These are phyloP conservation scores for Arbutus unedo DNA, from an alignment of 148 eudicot genomes.

Conservation along the genomic window DNA sequence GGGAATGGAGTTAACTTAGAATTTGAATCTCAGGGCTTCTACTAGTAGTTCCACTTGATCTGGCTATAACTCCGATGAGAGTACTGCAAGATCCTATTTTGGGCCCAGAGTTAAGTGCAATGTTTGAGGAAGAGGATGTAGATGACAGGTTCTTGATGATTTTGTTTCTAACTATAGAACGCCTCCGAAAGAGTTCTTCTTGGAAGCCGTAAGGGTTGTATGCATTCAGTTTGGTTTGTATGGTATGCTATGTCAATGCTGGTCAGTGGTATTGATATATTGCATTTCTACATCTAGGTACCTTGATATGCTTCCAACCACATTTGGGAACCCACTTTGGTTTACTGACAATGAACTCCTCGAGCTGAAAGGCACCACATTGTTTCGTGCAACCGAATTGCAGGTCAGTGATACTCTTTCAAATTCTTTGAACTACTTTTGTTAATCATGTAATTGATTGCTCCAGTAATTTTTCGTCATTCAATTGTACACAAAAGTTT, in stretches of 20 bases:
- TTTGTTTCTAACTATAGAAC: slow-evolving; percentile 72
- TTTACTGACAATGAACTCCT: slow-evolving; percentile 73
- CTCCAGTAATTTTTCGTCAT: neutral
- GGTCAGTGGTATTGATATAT: neutral
- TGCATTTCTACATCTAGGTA: slow-evolving; percentile 38
- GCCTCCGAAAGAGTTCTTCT: slow-evolving; percentile 65
- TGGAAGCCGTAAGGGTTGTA: slow-evolving; percentile 88
- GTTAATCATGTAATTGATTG: neutral
- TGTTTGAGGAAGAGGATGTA: slow-evolving; percentile 85
- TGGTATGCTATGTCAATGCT: neutral
- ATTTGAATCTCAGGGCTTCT: slow-evolving; percentile 46
- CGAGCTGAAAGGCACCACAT: slow-evolving; percentile 79
- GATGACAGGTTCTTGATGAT: slow-evolving; percentile 89
- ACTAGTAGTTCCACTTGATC: slow-evolving; percentile 80
- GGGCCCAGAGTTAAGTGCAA: slow-evolving; percentile 73
- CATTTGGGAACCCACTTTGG: slow-evolving; percentile 89
- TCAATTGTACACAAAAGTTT: neutral
- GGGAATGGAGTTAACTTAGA: neutral
- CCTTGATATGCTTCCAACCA: slow-evolving; percentile 79
- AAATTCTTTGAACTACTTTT: neutral
- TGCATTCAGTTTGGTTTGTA: slow-evolving; percentile 3
- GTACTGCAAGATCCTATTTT: slow-evolving; percentile 77
- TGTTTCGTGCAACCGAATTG: slow-evolving; percentile 64
- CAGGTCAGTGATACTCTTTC: slow-evolving; percentile 44
- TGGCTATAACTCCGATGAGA: slow-evolving; percentile 96